Conservation (phyloP, 2,329 filamentous ascomycete genomes). For the Colletotrichum sp. region DNA sequence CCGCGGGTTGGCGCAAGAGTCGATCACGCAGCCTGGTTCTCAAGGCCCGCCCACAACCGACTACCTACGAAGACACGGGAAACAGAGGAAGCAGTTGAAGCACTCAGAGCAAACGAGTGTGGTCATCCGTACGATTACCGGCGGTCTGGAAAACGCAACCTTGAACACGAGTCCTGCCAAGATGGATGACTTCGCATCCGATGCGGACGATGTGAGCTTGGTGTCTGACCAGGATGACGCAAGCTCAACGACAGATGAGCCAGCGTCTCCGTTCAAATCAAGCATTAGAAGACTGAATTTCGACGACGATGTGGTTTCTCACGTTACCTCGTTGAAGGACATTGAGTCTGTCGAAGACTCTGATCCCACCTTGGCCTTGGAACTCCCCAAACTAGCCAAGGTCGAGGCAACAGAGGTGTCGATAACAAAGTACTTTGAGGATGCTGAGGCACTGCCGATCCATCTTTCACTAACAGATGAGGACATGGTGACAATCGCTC, state of each 20-base stretch:
- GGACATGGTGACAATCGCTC: constrained; percentile 70
- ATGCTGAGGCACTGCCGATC: constrained; percentile 58
- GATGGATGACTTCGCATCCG: constrained; percentile 43
- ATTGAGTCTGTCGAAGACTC: constrained; percentile 50
- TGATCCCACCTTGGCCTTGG: constrained; percentile 52
- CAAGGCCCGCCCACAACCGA: constrained; percentile 49
- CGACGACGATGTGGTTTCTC: constrained; percentile 60
- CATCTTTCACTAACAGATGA: constrained; percentile 57
- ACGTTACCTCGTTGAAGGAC: constrained; percentile 57
- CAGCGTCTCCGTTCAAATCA: constrained; percentile 55
- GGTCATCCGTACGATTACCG: constrained; percentile 42
- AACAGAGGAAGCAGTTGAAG: constrained; percentile 40
- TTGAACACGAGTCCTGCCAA: constrained; percentile 43
- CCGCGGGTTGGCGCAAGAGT: constrained; percentile 28
- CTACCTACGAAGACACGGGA: constrained; percentile 54
- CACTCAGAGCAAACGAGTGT: constrained; percentile 27
- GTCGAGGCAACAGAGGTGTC: constrained; percentile 55
- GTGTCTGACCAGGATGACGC: constrained; percentile 63
- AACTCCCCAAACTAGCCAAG: constrained; percentile 54
- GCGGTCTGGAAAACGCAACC: constrained; percentile 36
- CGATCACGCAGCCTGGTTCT: constrained; percentile 31
- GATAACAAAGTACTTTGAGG: constrained; percentile 61
- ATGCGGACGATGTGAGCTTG: constrained; percentile 55
- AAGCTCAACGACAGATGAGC: constrained; percentile 55
- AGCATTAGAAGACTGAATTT: constrained; percentile 44